phyloP scores from a whole-genome alignment of 441 rosid species.

The Gossypium schwendimanii region DNA sequence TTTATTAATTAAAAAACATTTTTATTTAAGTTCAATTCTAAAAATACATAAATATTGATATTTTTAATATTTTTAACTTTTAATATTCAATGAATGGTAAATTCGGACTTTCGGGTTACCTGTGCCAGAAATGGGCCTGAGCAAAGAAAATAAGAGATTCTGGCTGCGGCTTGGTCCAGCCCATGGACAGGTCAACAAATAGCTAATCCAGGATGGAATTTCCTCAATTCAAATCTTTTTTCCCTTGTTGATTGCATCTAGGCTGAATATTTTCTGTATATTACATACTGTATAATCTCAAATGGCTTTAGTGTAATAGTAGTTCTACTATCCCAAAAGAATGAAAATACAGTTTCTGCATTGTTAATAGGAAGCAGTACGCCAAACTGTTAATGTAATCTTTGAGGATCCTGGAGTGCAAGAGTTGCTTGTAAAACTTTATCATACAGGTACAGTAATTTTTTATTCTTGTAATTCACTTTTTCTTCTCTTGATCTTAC shows the following conservation, averaged over 20 bases:
- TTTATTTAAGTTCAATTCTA: not conserved
- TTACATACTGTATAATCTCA: constrained; percentile 4
- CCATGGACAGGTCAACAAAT: not conserved
- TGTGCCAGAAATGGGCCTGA: not conserved
- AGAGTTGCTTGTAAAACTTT: constrained; percentile 86
- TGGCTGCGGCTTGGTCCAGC: not conserved
- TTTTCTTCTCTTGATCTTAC: not conserved
- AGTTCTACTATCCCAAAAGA: not conserved
- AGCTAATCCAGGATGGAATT: not conserved
- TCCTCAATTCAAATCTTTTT: not conserved
- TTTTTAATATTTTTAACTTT: not conserved
- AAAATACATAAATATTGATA: not conserved
- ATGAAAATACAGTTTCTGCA: not conserved
- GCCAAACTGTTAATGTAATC: constrained; percentile 80
- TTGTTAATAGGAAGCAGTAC: constrained; percentile 81
- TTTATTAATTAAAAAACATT: not conserved
- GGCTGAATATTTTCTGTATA: not conserved
- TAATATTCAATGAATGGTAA: not conserved
- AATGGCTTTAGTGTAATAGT: not conserved
- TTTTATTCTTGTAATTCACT: not conserved
- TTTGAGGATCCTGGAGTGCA: constrained; percentile 99
- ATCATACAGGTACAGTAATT: constrained; percentile 64
- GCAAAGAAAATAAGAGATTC: not conserved
- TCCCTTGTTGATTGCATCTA: not conserved
- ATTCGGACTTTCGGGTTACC: not conserved